These are phyloP conservation scores for Chrysoporthe cubensis DNA, from an alignment of 2,329 filamentous ascomycete genomes.

Conservation along the genomic window DNA sequence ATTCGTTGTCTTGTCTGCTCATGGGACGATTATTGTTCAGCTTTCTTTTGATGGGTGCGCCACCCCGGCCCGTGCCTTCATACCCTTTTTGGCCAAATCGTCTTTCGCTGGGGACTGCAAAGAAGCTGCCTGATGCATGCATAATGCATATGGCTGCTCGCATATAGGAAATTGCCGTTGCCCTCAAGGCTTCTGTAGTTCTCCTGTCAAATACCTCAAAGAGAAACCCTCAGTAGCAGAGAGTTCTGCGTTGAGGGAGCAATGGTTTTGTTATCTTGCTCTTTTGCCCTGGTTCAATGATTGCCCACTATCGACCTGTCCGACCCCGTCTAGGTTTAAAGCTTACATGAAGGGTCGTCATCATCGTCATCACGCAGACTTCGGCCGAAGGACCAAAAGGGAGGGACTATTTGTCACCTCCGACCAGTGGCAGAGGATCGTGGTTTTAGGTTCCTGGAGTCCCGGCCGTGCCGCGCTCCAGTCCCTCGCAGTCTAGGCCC, in stretches of 20 bases:
- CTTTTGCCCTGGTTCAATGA: conserved; percentile 8
- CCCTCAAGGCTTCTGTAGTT: neutral
- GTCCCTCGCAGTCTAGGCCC: neutral
- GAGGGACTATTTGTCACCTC: conserved; percentile 14
- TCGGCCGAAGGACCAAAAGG: conserved; percentile 7
- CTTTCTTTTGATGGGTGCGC: neutral
- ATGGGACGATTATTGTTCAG: conserved; percentile 9
- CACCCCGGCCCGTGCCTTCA: conserved; percentile 12
- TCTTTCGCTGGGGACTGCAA: neutral
- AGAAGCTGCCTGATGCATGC: conserved; percentile 1
- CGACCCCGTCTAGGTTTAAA: neutral
- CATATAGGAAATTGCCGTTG: neutral
- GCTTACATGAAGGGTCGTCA: conserved; percentile 17
- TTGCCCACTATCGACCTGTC: conserved; percentile 7
- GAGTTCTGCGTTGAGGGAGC: neutral
- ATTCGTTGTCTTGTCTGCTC: neutral
- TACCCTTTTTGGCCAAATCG: conserved; percentile 2
- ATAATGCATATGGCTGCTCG: conserved; percentile 3
- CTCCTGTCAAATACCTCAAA: neutral
- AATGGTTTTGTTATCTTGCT: neutral
- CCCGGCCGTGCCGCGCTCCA: neutral
- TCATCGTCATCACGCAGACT: conserved; percentile 6
- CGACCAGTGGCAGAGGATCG: conserved; percentile 12
- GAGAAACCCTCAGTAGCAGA: neutral
- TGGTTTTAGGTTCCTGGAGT: conserved; percentile 11